Evolutionary conservation across 2,329 filamentous ascomycete genomes (phyloP), one percentile per base, ranked within the genome.

Genomic region (Lachnellula hyalina): DNA sequence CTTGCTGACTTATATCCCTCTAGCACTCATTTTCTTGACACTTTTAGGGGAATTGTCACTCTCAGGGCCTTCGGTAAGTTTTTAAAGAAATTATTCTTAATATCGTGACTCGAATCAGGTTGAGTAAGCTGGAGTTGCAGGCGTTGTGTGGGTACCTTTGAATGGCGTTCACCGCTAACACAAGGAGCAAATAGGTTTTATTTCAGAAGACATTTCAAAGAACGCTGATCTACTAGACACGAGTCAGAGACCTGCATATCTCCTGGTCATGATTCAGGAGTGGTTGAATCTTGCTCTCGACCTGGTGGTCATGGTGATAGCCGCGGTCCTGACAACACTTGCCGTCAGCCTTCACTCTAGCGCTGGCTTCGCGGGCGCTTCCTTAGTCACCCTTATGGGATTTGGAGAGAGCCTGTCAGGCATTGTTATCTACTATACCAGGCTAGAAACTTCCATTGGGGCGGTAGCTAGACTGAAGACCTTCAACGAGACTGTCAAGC

Each of bases 251-350:
- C 34, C 34, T 11, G 34, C 34, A 9, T 85, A 85, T 61, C 72
- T 83, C 0, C 71, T 84, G 9, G 77, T 74, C 53, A 75, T 76
- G 42, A 74, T 83, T 2, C 82, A 85, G 63, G 73, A 78, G 28
- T 85, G 81, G 81, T 72, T 84, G 0, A 71, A 65, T 0, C 70
- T 84, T 0, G 72, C 74, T 0, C 53, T 65, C 9, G 52, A 62
- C 19, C 49, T 62, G 1, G 34, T 65, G 19, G 61, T 63, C 12
- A 45, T 38, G 12, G 59, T 61, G 9, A 32, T 72, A 0, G 69
- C 69, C 1, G 58, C 65, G 14, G 55, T 67, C 15, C 49, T 72
- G 40, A 65, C 66, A 6, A 60, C 66, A 1, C 60, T 74, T 2
- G 63, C 65, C 8, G 62, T 68, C 5, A 56, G 65, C 28, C 57